phyloP scores from a whole-genome alignment of 2,329 filamentous ascomycete species.

The Arthrobotrys entomopaga region DNA sequence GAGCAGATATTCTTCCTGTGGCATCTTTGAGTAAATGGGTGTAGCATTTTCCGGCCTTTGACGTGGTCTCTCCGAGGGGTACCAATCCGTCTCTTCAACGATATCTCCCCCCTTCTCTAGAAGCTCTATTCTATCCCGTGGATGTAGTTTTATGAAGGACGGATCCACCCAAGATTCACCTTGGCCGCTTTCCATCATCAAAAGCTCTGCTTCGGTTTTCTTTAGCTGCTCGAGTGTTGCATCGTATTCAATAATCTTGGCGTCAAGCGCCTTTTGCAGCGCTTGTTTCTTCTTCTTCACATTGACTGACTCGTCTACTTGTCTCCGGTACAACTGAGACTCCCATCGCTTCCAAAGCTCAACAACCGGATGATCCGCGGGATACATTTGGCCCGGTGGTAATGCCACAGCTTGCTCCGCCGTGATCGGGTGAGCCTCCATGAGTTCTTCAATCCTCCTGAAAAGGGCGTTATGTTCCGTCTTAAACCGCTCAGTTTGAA shows the following conservation, averaged over 20 bases:
- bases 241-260: slow-evolving; percentile 12
- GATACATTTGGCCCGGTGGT: slow-evolving; percentile 32
- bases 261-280: neutral
- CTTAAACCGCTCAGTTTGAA: slow-evolving; percentile 25
- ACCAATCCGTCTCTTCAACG: neutral
- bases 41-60: no score
- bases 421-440: slow-evolving; percentile 17
- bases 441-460: neutral
- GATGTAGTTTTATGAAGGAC: neutral
- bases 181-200: slow-evolving; percentile 29
- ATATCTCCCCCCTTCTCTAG: slow-evolving; percentile 10
- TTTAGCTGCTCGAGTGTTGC: slow-evolving; percentile 25
- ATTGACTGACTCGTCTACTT: neutral
- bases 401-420: neutral
- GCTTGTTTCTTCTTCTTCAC: neutral
- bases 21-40: no score
- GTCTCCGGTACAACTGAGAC: neutral
- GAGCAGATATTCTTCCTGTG: neutral
- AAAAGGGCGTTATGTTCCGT: slow-evolving; percentile 4
- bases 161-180: slow-evolving; percentile 41
- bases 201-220: slow-evolving; percentile 33
- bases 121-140: neutral
- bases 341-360: slow-evolving; percentile 8
- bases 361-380: slow-evolving; percentile 10
- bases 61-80: no score